Conservation (phyloP, 306 rosid species). For the Trifolium dubium region DNA sequence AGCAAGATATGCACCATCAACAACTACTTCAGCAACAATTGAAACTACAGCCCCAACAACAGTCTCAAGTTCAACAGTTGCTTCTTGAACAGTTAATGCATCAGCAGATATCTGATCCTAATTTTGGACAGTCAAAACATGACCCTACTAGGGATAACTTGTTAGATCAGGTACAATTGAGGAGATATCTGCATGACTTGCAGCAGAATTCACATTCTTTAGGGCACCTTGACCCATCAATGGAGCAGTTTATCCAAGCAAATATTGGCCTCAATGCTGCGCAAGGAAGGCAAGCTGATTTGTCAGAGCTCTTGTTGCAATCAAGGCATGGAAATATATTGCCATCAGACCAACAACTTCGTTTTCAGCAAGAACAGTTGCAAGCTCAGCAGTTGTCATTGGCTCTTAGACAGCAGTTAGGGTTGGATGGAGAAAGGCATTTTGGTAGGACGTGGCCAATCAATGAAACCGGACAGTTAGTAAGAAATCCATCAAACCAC, state of each 20-base stretch:
- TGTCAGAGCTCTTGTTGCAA: slow-evolving; percentile 58
- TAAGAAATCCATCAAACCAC: slow-evolving; percentile 56
- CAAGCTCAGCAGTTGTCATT: slow-evolving; percentile 63
- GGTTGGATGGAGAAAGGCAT: slow-evolving; percentile 68
- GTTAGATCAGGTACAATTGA: slow-evolving; percentile 57
- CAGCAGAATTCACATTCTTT: slow-evolving; percentile 57
- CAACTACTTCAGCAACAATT: slow-evolving; percentile 60
- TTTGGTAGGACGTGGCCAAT: slow-evolving; percentile 53
- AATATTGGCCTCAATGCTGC: slow-evolving; percentile 56
- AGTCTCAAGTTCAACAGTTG: slow-evolving; percentile 61
- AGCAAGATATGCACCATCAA: slow-evolving; percentile 64
- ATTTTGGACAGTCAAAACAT: slow-evolving; percentile 56
- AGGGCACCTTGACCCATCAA: slow-evolving; percentile 58
- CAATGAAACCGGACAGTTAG: slow-evolving; percentile 60
- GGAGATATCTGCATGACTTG: slow-evolving; percentile 56
- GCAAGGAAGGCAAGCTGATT: slow-evolving; percentile 64
- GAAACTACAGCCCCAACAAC: slow-evolving; percentile 66
- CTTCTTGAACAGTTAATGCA: slow-evolving; percentile 66
- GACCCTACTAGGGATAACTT: slow-evolving; percentile 58
- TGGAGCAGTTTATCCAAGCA: slow-evolving; percentile 67
- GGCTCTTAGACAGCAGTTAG: slow-evolving; percentile 63
- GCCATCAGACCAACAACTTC: slow-evolving; percentile 60
- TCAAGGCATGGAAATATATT: slow-evolving; percentile 59
- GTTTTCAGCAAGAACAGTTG: slow-evolving; percentile 60
- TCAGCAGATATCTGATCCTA: slow-evolving; percentile 59